Conservation (phyloP, 129 eudicot genomes). For the Apium graveolens region DNA sequence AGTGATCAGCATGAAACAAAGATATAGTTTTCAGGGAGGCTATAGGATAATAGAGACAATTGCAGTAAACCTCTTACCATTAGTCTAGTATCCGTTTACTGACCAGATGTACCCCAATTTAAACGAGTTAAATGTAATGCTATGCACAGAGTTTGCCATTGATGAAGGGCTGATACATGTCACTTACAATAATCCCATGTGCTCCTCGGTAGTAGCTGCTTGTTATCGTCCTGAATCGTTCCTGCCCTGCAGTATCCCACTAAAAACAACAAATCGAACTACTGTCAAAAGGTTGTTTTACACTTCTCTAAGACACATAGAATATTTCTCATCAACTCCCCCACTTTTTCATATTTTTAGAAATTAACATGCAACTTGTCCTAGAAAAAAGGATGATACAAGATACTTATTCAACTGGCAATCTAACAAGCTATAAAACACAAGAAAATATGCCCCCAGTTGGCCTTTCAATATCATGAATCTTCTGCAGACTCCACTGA, state of each 20-base stretch:
- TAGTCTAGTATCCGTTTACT: not conserved
- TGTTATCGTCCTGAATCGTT: conserved; percentile 91
- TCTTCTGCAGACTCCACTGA: not conserved
- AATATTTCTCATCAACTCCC: not conserved
- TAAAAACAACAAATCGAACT: conserved; percentile 23
- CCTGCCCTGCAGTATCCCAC: conserved; percentile 99
- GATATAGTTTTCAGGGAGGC: not conserved
- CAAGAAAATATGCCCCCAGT: no score
- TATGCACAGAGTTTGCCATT: not conserved
- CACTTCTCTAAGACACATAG: conserved; percentile 5
- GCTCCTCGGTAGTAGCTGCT: conserved; percentile 99
- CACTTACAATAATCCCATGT: conserved; percentile 88
- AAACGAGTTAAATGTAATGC: not conserved
- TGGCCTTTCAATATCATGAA: not conserved
- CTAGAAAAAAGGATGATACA: not conserved
- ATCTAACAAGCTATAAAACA: not conserved
- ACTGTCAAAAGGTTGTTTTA: not conserved
- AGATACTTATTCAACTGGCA: not conserved
- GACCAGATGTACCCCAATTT: not conserved
- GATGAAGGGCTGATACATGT: conserved; percentile 1
- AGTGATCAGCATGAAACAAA: not conserved
- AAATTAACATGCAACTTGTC: not conserved
- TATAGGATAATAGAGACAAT: not conserved
- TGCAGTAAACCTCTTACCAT: not conserved
- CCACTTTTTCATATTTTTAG: not conserved